Base-by-base conservation (phyloP, 1,139 yeast genomes). In the Diutina ranongensis region DNA sequence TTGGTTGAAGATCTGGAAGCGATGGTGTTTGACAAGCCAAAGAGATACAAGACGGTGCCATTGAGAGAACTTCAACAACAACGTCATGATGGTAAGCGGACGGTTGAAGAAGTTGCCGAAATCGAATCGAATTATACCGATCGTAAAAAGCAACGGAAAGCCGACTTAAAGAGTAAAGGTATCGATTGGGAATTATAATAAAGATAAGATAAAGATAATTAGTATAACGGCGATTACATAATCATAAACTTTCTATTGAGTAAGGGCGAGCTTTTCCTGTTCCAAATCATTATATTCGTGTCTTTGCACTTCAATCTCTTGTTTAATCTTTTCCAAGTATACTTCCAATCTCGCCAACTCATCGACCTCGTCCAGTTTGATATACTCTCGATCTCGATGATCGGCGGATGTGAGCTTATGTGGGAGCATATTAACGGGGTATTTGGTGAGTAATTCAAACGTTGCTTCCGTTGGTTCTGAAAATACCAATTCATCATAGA, bases 381-480 rank as follows among this genome's bases (percentile, higher is more conserved):
- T 60, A 49, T 58, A 71, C 49, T 70, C 73, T 49, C 68, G 74
- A 50, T 70, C 74, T 48, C 66, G 55, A 47, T 64, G 67, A 3
- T 60, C 62, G 2, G 68, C 69, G 44, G 66, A 72, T 2, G 73
- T 56, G 48, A 78, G 70, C 49, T 71, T 72, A 46, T 78, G 74
- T 1, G 94, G 94, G 44, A 88, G 63, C 46, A 83, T 57, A 46
- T 86, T 84, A 28, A 87, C 82, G 1, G 97, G 95, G 49, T 75
- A 72, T 42, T 73, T 64, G 9, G 96, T 86, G 55, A 92, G 70
- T 7, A 80, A 66, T 52, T 83, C 86, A 62, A 92, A 89, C 62
- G 88, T 78, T 27, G 74, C 74, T 55, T 92, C 97, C 2, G 97
- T 88, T 2, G 99, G 99, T 59, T 92, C 99, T 58, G 85, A 88